A percentile compares a stretch with the other conserved stretches of the same genome.
These are phyloP conservation scores for Arctium minus DNA, from an alignment of 129 eudicot genomes.

Conservation along the genomic window DNA sequence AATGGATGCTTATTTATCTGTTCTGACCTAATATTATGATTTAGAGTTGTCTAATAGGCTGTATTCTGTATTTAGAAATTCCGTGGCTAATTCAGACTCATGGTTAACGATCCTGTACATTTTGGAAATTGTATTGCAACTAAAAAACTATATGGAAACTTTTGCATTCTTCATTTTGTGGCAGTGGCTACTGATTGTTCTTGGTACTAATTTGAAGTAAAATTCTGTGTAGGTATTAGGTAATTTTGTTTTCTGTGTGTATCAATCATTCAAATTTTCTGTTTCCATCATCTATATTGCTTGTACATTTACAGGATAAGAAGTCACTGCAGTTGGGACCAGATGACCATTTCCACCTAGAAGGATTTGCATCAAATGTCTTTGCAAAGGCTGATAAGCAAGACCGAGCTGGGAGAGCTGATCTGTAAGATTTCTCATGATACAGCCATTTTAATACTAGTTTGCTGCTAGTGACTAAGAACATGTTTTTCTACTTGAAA, in stretches of 20 bases:
- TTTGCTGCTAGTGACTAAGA: background rate
- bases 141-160: background rate
- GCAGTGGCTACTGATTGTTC: background rate
- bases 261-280: background rate
- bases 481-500: background rate
- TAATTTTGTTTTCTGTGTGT: background rate
- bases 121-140: background rate
- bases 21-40: background rate
- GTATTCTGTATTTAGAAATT: background rate
- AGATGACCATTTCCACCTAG: slow-evolving; percentile 81
- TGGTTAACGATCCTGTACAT: background rate
- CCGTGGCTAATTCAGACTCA: background rate
- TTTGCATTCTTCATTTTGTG: background rate
- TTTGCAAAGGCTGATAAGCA: slow-evolving; percentile 96
- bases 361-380: slow-evolving; percentile 90
- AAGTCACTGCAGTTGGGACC: slow-evolving; percentile 70
- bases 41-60: background rate
- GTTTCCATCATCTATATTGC: background rate
- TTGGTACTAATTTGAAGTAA: background rate
- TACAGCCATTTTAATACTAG: background rate
- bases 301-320: slow-evolving; percentile 56
- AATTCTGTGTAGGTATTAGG: background rate
- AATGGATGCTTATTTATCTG: background rate
- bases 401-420: slow-evolving; percentile 94
- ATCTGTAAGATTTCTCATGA: slow-evolving; percentile 52